Base-by-base conservation (phyloP, 2,329 filamentous ascomycete genomes). In the Tolypocladium guangdongense region DNA sequence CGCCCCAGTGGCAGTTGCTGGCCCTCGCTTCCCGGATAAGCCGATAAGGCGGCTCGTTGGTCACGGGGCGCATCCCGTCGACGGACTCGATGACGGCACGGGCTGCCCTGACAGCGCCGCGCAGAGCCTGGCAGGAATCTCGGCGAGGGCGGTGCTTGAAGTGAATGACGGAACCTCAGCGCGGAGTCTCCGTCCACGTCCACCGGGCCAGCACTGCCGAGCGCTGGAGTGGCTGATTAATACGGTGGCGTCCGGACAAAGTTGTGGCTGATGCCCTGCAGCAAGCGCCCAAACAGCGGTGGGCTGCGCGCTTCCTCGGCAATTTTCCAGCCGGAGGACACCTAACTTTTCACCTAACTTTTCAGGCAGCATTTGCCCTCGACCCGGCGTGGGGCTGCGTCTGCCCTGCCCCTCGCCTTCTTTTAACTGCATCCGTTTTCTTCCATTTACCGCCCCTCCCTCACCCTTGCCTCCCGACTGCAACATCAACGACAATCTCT, bases 281-380 rank as follows among this genome's bases (percentile, higher is more conserved):
- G 32, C 41, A 4, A n/a, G n/a, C n/a, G n/a, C n/a, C n/a, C n/a
- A n/a, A n/a, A n/a, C n/a, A 51, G 33, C 20, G 14, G 33, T 22
- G 12, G n/a, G 38, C 20, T 24, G 8, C 30, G 7, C 7, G 30
- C 30, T 7, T 45, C 12, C 41, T 16, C 43, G 27, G n/a, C n/a
- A n/a, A n/a, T n/a, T n/a, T n/a, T n/a, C n/a, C n/a, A n/a, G n/a
- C n/a, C n/a, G n/a, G n/a, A n/a, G n/a, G n/a, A n/a, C 30, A 38
- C 12, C 36, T 7, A n/a, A 16, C 22, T 2, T 7, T 6, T 30
- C 49, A 38, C 53, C 53, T 54, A 46, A 49, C 24, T 45, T 51
- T n/a, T 54, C 53, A 54, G 53, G 53, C 53, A 54, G 27, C 49
- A 54, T 33, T 33, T 35, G 49, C 35, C 48, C 30, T 50, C 35